These are phyloP conservation scores for Pythium dissimile DNA, from an alignment of 352 stramenopile genomes.

Conservation along the genomic window DNA sequence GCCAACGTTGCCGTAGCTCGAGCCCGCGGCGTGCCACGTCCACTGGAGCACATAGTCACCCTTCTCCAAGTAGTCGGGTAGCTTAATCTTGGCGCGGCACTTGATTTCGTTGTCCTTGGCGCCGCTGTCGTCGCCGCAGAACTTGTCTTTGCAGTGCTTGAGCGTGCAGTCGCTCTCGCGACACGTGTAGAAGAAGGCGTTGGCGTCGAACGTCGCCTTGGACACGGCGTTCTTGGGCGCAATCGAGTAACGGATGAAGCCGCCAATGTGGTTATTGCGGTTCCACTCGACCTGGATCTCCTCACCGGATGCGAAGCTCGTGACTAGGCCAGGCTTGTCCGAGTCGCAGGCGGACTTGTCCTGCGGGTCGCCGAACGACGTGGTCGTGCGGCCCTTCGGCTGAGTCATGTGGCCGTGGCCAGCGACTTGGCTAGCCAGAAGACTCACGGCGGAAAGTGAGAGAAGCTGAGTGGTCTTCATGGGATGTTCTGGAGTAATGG, in stretches of 20 bases:
- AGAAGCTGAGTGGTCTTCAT: constrained; percentile 5
- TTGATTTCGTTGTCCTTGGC: constrained; percentile 32
- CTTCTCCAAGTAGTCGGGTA: constrained; percentile 37
- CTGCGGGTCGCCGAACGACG: constrained; percentile 27
- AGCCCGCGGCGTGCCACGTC: constrained; percentile 48
- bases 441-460: neutral
- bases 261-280: constrained; percentile 57
- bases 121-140: constrained; percentile 36
- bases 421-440: constrained; percentile 3
- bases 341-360: constrained; percentile 32
- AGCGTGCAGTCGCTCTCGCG: constrained; percentile 42
- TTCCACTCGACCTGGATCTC: constrained; percentile 48
- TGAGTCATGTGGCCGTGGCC: constrained; percentile 44
- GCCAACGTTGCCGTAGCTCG: constrained; percentile 46
- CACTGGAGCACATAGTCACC: constrained; percentile 63
- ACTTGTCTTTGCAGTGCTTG: constrained; percentile 36
- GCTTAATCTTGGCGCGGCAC: constrained; percentile 45
- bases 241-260: constrained; percentile 52
- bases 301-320: constrained; percentile 35
- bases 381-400: constrained; percentile 42
- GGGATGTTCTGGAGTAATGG: neutral
- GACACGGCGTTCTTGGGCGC: constrained; percentile 26
- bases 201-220: constrained; percentile 43
- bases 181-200: constrained; percentile 55
- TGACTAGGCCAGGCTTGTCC: constrained; percentile 27